phyloP scores from a whole-genome alignment of 306 rosid species.

The Arachis stenosperma region DNA sequence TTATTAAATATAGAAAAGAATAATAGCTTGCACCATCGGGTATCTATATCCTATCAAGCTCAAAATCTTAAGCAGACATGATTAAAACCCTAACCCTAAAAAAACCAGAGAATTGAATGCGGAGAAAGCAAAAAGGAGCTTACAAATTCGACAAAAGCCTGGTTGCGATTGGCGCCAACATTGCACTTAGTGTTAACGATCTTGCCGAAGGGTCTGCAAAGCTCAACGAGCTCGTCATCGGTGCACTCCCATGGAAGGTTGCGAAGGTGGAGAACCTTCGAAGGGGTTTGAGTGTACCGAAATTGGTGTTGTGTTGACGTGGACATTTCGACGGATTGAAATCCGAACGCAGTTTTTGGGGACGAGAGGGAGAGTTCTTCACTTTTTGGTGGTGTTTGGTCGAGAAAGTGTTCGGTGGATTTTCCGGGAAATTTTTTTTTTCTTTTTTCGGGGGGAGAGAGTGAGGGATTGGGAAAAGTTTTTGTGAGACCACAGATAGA shows the following conservation, averaged over 20 bases:
- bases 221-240: constrained; percentile 83
- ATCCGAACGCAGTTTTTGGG: not conserved
- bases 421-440: constrained; percentile 19
- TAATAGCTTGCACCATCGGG: no score
- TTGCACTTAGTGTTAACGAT: constrained; percentile 95
- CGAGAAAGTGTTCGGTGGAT: constrained; percentile 31
- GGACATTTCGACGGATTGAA: constrained; percentile 50
- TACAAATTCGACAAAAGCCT: constrained; percentile 93
- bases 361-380: no score
- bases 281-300: constrained; percentile 93
- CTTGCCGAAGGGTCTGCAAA: constrained; percentile 87
- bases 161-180: constrained; percentile 96
- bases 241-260: constrained; percentile 94
- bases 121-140: constrained; percentile 2
- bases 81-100: constrained; percentile 26
- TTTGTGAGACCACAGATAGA: not conserved
- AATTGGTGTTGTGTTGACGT: constrained; percentile 75
- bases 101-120: not conserved
- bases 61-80: not conserved
- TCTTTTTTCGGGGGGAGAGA: not conserved
- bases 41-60: not conserved
- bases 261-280: constrained; percentile 91
- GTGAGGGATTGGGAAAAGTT: not conserved
- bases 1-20: no score
- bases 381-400: constrained; percentile 29